These are phyloP conservation scores for Falciphora oryzae DNA, from an alignment of 2,329 filamentous ascomycete genomes.

Conservation along the genomic window DNA sequence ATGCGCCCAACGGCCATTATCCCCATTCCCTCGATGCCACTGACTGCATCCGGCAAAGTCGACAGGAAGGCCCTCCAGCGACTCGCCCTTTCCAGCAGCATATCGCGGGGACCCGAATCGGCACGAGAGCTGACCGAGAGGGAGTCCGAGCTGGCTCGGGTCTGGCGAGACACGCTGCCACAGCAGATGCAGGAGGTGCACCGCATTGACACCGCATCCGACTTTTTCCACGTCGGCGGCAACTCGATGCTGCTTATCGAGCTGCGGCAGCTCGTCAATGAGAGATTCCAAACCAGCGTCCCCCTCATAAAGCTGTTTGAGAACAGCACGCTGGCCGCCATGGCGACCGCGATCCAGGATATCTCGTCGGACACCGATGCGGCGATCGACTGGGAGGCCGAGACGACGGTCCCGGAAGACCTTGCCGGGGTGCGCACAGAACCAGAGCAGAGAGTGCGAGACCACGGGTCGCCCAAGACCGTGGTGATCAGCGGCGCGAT, in stretches of 20 bases:
- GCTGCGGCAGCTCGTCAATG: conserved; percentile 28
- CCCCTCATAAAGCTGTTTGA: conserved; percentile 32
- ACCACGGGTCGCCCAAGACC: conserved; percentile 11
- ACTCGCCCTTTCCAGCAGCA: conserved; percentile 6
- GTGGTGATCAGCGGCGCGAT: conserved; percentile 34
- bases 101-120: conserved; percentile 12
- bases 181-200: conserved; percentile 7
- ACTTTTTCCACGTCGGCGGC: conserved; percentile 27
- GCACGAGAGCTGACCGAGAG: not conserved
- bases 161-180: conserved; percentile 8
- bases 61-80: conserved; percentile 7
- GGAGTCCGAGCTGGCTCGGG: not conserved
- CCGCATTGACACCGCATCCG: conserved; percentile 18
- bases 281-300: conserved; percentile 25
- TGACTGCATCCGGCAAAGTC: conserved; percentile 7
- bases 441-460: conserved; percentile 8
- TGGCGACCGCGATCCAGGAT: conserved; percentile 29
- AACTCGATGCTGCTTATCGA: conserved; percentile 26
- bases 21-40: not conserved
- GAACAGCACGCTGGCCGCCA: conserved; percentile 29
- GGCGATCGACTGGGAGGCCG: conserved; percentile 22
- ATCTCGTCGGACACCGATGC: not conserved
- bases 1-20: conserved; percentile 21
- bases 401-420: conserved; percentile 15
- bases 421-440: conserved; percentile 7